Conservation (phyloP, 2,329 filamentous ascomycete genomes). For the Malbranchea zuffiana region DNA sequence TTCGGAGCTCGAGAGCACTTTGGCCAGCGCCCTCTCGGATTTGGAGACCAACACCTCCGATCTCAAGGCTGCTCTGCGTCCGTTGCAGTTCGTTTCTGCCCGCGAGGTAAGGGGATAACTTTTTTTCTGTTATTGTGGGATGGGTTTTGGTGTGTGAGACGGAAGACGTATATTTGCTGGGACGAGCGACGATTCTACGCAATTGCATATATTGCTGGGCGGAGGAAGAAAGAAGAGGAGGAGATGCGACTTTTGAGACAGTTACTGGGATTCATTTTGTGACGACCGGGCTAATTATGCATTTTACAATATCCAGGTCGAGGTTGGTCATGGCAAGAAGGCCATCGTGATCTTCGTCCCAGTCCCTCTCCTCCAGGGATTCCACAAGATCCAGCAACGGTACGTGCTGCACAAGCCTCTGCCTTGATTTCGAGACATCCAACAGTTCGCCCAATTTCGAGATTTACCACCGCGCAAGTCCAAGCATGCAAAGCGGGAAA, state of each 20-base stretch:
- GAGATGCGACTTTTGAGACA: no score
- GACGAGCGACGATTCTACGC: no score
- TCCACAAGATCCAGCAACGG: slow-evolving; percentile 99
- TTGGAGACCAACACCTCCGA: slow-evolving; percentile 99
- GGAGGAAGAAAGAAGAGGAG: no score
- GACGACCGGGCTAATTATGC: slow-evolving; percentile 21
- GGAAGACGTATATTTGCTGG: no score
- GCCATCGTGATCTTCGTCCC: slow-evolving; percentile 99
- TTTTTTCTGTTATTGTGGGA: slow-evolving; percentile 4
- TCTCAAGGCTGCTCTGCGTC: slow-evolving; percentile 89
- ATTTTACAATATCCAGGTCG: slow-evolving; percentile 57
- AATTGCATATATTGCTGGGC: no score
- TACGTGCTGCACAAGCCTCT: slow-evolving; percentile 55
- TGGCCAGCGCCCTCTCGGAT: slow-evolving; percentile 94
- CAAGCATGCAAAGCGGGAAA: no score
- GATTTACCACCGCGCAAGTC: slow-evolving; percentile 7
- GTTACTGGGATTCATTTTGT: no score
- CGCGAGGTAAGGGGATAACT: slow-evolving; percentile 70
- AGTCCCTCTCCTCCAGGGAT: slow-evolving; percentile 93
- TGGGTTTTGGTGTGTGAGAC: slow-evolving; percentile 1
- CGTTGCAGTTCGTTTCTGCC: slow-evolving; percentile 97
- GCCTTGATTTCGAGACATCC: not conserved
- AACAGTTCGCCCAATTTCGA: no score
- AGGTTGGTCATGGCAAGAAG: slow-evolving; percentile 99
- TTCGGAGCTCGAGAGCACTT: slow-evolving; percentile 93